Evolutionary conservation across 495 filamentous ascomycete genomes (phyloP).

Genomic region (Hypoxylon trugodes): DNA sequence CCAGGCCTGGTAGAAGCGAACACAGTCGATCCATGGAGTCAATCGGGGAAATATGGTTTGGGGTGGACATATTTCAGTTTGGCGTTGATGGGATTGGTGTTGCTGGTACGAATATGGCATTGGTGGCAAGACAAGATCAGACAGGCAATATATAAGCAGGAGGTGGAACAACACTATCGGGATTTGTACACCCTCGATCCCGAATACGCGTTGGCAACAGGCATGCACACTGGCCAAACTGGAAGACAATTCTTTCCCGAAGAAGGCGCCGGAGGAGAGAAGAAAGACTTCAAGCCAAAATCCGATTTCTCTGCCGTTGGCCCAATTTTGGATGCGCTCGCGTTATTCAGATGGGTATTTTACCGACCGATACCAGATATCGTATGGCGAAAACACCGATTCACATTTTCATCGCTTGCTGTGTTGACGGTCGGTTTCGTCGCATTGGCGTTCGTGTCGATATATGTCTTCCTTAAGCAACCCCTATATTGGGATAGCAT

Average conservation of each 20-base stretch:
- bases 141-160: constrained; percentile 82
- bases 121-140: constrained; percentile 88
- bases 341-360: constrained; percentile 82
- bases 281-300: constrained; percentile 66
- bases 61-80: constrained; percentile 88
- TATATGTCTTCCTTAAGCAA: constrained; percentile 86
- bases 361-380: constrained; percentile 81
- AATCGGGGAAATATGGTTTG: constrained; percentile 86
- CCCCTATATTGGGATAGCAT: constrained; percentile 87
- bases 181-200: constrained; percentile 62
- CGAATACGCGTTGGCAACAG: constrained; percentile 72
- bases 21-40: constrained; percentile 78
- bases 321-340: constrained; percentile 76
- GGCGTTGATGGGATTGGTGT: constrained; percentile 69
- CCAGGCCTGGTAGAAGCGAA: constrained; percentile 75
- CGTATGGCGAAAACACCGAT: constrained; percentile 65
- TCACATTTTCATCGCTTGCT: constrained; percentile 79
- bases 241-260: constrained; percentile 78
- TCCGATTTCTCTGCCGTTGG: constrained; percentile 73
- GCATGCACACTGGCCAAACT: constrained; percentile 69
- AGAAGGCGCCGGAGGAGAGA: constrained; percentile 54
- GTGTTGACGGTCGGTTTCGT: constrained; percentile 70
- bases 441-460: constrained; percentile 72
- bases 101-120: constrained; percentile 77
- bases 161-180: constrained; percentile 65